Evolutionary conservation across 2,329 filamentous ascomycete genomes (phyloP), one percentile per base, ranked within the genome.

Genomic region (Pseudocercospora vitis): DNA sequence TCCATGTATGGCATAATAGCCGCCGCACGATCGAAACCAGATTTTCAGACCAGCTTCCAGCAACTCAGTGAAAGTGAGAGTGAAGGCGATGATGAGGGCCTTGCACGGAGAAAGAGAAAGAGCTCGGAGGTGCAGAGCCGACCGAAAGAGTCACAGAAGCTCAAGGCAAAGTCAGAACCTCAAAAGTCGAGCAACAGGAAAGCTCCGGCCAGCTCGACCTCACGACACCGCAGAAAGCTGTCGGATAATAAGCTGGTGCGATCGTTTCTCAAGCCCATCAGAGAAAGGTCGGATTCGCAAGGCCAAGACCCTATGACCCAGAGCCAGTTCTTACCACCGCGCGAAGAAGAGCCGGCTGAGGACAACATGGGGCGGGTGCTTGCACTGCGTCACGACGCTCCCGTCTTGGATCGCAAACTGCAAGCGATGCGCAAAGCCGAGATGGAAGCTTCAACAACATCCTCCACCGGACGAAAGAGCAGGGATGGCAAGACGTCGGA

Each of bases 1-100:
- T 95, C 89, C 60, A 86, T 97, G 51, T 95, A 96, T 70, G 91
- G 90, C 50, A 83, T 97, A 73, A 91, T 97, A 62, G 89, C 91
- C 5, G 89, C 90, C 12, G 90, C 90, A 31, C 89, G 91, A 5
- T 91, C 89, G 24, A 84, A 84, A 55, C 85, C 88, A 48, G 87
- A 95, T 72, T 91, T 95, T 67, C 86, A 88, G 55, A 83, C 40
- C 32, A 48, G 42, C 28, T 58, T 59, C 35, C 53, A 88, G 31
- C 92, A 94, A 61, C 91, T 75, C 33, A 94, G 89, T 63, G 90
- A 92, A 63, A 91, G 91, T 60, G 87, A 89, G 44, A 79, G 73
- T 50, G 62, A 65, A n/a, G 53, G 56, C 14, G 63, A 65, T n/a
- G 60, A 63, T 11, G 60, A 59, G 8, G 19, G 48, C 7, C 48